Base-by-base conservation (phyloP, 257 asterid species). In the Nyctanthes arbortristis region DNA sequence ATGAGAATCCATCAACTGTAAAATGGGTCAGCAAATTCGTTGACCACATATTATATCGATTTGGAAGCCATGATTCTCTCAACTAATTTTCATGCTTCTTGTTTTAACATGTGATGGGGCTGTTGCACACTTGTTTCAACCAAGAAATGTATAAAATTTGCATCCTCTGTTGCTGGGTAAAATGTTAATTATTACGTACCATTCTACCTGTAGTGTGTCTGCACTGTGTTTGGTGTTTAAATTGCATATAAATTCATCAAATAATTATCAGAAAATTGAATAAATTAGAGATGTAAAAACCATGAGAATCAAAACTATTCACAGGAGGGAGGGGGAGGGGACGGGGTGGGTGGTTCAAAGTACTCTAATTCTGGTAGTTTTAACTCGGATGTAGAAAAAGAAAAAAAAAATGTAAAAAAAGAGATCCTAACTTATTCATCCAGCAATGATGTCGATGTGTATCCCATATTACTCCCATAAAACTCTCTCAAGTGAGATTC, bases 1-100 rank as follows among this genome's bases (percentile, higher is more conserved):
- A 86, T 27, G 88, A 84, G 73, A 74, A 81, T 13, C 89, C 89
- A 37, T 74, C 85, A 12, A 86, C 92, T n/a, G 34, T 81, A 69
- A 83, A 81, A 56, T 84, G 89, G 89, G 76, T 86, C 55, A 65
- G 78, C 67, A 80, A 81, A 24, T 86, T 86, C 56, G 62, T 77
- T 28, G 77, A 69, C 30, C 66, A 32, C n/a, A n/a, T n/a, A n/a
- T n/a, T n/a, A n/a, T n/a, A n/a, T n/a, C n/a, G n/a, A n/a, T n/a
- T n/a, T n/a, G n/a, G n/a, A n/a, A n/a, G n/a, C n/a, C n/a, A n/a
- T n/a, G n/a, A n/a, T n/a, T n/a, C n/a, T n/a, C n/a, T n/a, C n/a
- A n/a, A n/a, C n/a, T n/a, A n/a, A n/a, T n/a, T n/a, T n/a, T n/a
- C n/a, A n/a, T n/a, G n/a, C n/a, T n/a, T n/a, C n/a, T n/a, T n/a